Evolutionary conservation across 306 rosid species (phyloP), one percentile per base, ranked within the genome.

Genomic region (Lathyrus sativus): DNA sequence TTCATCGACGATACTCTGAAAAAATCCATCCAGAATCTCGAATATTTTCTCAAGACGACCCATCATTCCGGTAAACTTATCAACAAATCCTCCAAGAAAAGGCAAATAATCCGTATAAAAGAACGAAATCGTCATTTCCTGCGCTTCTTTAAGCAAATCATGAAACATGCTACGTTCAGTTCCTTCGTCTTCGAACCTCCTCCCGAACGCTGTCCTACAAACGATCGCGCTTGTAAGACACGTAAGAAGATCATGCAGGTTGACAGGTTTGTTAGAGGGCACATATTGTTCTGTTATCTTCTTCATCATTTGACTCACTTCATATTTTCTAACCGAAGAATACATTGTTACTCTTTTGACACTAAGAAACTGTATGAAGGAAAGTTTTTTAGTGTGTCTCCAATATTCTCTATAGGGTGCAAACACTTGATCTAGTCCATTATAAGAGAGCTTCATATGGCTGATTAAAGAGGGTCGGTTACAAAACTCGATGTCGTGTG

Each of bases 371-470:
- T 75, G 74, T 15, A 61, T 2, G 26, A 55, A 42, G 38, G 55
- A 33, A 3, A 75, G 10, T 59, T 75, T 75, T 39, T 58, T 66
- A 1, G 59, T 49, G 49, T 67, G 63, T 75, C 74, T 67, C 70
- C 74, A 75, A 48, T 48, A 24, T 46, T 46, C 68, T 28, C n/a
- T 31, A 3, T 51, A 76, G 1, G 62, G 75, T 6, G 75, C 69
- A 29, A 76, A 76, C 0, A 2, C 19, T 0, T 61, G 38, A 9
- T 76, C 80, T 61, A 61, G 0, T 4, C 75, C 80, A 29, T 76
- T 26, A 8, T 76, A 76, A 3, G 80, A 76, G 0, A 68, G 0
- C 33, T 39, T 76, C 72, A 44, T 58, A 10, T 11, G 59, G 29
- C 44, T 14, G 11, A n/a, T 14, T 13, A 76, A 35, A 12, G 57